These are phyloP conservation scores for Pseudisothecium myosuroides DNA, from an alignment of 225 moss, liverwort and hornwort species.

Conservation along the genomic window DNA sequence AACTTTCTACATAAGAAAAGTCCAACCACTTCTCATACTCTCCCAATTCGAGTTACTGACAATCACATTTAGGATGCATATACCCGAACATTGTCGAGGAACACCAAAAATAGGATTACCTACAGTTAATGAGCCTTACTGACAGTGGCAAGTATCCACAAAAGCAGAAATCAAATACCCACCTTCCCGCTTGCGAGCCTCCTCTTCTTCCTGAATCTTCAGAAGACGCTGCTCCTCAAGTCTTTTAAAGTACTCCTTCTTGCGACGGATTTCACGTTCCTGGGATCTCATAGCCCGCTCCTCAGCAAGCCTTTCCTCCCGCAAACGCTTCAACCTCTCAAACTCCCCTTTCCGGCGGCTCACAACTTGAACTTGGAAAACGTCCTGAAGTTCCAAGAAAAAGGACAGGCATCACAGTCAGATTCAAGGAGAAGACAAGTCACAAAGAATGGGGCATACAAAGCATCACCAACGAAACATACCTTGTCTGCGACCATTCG, in stretches of 20 bases:
- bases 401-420: background rate
- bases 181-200: constrained; percentile 85
- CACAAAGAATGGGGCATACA: background rate
- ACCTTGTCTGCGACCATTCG: constrained; percentile 91
- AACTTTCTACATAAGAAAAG: background rate
- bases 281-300: constrained; percentile 65
- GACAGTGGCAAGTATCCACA: background rate
- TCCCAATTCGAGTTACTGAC: background rate
- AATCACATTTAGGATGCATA: accelerated
- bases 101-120: background rate
- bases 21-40: background rate
- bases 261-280: constrained; percentile 79
- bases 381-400: constrained; percentile 2
- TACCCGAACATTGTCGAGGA: background rate
- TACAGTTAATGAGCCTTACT: background rate
- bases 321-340: constrained; percentile 75
- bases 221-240: constrained; percentile 73
- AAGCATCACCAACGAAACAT: background rate
- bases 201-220: constrained; percentile 79
- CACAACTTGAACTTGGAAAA: constrained; percentile 75
- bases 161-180: background rate
- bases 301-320: constrained; percentile 86
- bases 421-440: background rate
- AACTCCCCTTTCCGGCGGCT: constrained; percentile 86
- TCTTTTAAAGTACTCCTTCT: constrained; percentile 65